Percentiles rank a stretch among this genome's conserved stretches.
These are phyloP conservation scores for Aspergillus proliferans DNA, from an alignment of 2,329 filamentous ascomycete species.

Conservation along the genomic window DNA sequence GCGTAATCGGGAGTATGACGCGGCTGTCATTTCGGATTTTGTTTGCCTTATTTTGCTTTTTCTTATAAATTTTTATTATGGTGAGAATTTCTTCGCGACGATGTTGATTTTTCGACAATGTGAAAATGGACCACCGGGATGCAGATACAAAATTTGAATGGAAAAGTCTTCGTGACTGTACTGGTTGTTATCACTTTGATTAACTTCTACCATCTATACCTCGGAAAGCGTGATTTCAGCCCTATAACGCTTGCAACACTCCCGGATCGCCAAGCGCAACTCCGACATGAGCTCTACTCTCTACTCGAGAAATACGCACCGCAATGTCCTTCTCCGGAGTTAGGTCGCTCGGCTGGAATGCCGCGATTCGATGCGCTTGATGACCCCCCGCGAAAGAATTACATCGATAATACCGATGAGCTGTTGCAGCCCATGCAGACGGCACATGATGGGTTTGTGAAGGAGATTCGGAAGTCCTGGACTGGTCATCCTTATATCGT, in stretches of 20 bases:
- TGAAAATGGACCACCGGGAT: too few species aligned
- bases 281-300: slow-evolving; percentile 14
- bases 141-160: background rate
- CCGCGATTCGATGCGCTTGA: slow-evolving; percentile 12
- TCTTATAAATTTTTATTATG: background rate
- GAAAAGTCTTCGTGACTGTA: slow-evolving; percentile 1
- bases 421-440: slow-evolving; percentile 21
- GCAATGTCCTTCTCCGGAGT: slow-evolving; percentile 9
- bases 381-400: slow-evolving; percentile 14
- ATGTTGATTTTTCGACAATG: background rate
- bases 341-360: slow-evolving; percentile 4
- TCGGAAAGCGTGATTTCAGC: background rate
- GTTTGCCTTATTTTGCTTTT: background rate
- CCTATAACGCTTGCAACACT: background rate
- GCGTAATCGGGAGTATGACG: too few species aligned
- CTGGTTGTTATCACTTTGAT: slow-evolving; percentile 2
- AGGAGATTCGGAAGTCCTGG: slow-evolving; percentile 13
- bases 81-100: background rate
- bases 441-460: slow-evolving; percentile 33
- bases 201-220: slow-evolving; percentile 4
- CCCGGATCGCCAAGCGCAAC: slow-evolving; percentile 6
- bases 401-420: slow-evolving; percentile 21
- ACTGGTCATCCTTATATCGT: slow-evolving; percentile 20
- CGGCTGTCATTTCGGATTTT: background rate
- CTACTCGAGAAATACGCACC: slow-evolving; percentile 14